These are phyloP conservation scores for Peronospora belbahrii DNA, from an alignment of 352 stramenopile genomes.

Conservation along the genomic window DNA sequence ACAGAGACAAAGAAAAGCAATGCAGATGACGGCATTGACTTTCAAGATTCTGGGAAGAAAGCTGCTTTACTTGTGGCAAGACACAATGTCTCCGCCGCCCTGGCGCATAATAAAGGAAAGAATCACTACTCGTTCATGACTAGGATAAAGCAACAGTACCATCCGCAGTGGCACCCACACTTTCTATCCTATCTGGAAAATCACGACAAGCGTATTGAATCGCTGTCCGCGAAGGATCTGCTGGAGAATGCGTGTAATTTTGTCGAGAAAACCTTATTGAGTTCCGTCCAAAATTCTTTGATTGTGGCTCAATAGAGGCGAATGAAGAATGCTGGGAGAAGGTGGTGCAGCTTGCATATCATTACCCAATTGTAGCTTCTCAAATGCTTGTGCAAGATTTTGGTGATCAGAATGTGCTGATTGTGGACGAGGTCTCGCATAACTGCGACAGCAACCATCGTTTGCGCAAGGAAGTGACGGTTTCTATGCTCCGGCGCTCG, in stretches of 20 bases:
- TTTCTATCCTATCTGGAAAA: conserved; percentile 14
- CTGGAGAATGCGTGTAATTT: conserved; percentile 17
- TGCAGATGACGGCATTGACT: neutral
- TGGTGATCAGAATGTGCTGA: conserved; percentile 17
- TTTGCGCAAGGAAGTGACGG: conserved; percentile 7
- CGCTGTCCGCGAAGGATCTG: conserved; percentile 9
- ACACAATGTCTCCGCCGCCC: neutral
- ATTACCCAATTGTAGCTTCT: conserved; percentile 17
- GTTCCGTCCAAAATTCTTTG: conserved; percentile 12
- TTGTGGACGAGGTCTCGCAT: conserved; percentile 15
- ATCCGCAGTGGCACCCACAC: conserved; percentile 14
- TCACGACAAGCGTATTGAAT: conserved; percentile 8
- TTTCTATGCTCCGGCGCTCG: conserved; percentile 10
- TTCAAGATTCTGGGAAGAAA: conserved; percentile 1
- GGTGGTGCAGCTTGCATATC: conserved; percentile 7
- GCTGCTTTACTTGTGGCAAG: neutral
- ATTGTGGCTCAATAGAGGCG: conserved; percentile 6
- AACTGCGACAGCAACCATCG: conserved; percentile 8
- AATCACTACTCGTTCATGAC: neutral
- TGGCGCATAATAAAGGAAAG: neutral
- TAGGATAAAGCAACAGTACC: conserved; percentile 12
- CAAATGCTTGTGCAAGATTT: conserved; percentile 11
- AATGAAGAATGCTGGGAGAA: conserved; percentile 10
- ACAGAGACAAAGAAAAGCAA: conserved; percentile 3
- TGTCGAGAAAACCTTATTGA: conserved; percentile 16